Base-by-base conservation (phyloP, 192 early-diverging fungal species). In the Podila epicladia region DNA sequence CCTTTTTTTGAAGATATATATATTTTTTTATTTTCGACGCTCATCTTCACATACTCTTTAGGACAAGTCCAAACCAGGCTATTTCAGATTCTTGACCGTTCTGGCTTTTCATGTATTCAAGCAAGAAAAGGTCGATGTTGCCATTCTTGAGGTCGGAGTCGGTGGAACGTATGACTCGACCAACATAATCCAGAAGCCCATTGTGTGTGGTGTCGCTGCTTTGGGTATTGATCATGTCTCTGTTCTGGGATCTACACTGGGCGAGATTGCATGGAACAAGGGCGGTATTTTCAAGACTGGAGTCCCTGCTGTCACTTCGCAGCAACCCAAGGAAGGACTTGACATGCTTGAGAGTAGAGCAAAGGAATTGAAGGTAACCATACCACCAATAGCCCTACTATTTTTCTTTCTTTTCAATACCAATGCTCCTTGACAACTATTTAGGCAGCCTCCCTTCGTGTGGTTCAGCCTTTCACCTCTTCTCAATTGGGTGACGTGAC, bases 51-150 rank as follows among this genome's bases (percentile, higher is more conserved):
- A 28, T 26, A 26, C 45, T 5, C 15, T 32, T 13, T 66, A 82
- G 67, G 85, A 87, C 65, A 87, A 87, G 76, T 90, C 74, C 4
- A 89, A 83, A 35, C 93, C 97, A 22, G 88, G 89, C 29, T 99
- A 99, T 74, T 99, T 98, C 69, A 84, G 96, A 62, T 98, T 91
- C 82, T 84, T 99, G 70, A 96, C 96, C 5, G 79, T 98, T 45
- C 84, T 99, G 85, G 95, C 98, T 0, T 93, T 93, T 64, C 96
- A 98, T 82, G 85, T 85, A 6, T 98, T 99, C 77, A 82, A 96
- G 69, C 83, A 83, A 20, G 95, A 98, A 71, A 82, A 90, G 60
- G 94, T 96, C 5, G 94, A 96, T 68, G 93, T 93, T 11, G 92
- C 89, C 9, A 87, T 96, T 28, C 65, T 96, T 53, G 95, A 96